Evolutionary conservation across 257 asterid species (phyloP).

Genomic region (Solanum chilense): DNA sequence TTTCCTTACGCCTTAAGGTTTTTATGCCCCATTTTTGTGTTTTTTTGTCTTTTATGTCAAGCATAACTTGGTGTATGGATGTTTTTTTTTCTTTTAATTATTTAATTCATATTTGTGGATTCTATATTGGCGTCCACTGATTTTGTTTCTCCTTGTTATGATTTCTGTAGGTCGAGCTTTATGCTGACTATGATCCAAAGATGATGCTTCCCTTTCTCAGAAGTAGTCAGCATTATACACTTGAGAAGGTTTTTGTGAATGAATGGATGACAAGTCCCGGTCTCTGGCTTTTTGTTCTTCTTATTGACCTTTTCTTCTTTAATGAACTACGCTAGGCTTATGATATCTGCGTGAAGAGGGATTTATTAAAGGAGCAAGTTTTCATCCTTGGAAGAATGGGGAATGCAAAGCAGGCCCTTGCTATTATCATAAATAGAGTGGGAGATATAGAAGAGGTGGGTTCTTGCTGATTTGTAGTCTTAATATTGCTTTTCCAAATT

Average conservation of each 20-base stretch:
- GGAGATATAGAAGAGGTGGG: conserved; percentile 91
- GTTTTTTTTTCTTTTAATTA: background rate
- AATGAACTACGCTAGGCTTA: conserved; percentile 51
- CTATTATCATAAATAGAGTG: conserved; percentile 71
- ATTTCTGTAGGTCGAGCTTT: conserved; percentile 77
- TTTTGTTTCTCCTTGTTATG: conserved; percentile 4
- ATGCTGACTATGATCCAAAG: conserved; percentile 76
- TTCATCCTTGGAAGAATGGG: conserved; percentile 99
- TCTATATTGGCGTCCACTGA: background rate
- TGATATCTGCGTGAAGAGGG: conserved; percentile 72
- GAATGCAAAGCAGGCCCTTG: conserved; percentile 80
- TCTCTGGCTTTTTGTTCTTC: background rate
- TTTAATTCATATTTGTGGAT: background rate
- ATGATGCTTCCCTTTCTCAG: conserved; percentile 95
- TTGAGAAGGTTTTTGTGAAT: conserved; percentile 63
- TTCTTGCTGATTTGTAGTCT: conserved; percentile 6
- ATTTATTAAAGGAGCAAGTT: conserved; percentile 77
- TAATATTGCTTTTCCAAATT: background rate
- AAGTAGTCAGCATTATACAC: conserved; percentile 94
- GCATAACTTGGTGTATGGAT: background rate
- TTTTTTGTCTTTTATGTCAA: background rate
- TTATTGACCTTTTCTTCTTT: background rate
- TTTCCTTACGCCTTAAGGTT: background rate
- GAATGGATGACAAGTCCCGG: background rate
- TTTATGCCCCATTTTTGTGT: background rate